Percentiles rank a stretch among this genome's conserved stretches.
Evolutionary conservation across 2,329 filamentous ascomycete species (phyloP).

Genomic region (Epichloe coenophiala): DNA sequence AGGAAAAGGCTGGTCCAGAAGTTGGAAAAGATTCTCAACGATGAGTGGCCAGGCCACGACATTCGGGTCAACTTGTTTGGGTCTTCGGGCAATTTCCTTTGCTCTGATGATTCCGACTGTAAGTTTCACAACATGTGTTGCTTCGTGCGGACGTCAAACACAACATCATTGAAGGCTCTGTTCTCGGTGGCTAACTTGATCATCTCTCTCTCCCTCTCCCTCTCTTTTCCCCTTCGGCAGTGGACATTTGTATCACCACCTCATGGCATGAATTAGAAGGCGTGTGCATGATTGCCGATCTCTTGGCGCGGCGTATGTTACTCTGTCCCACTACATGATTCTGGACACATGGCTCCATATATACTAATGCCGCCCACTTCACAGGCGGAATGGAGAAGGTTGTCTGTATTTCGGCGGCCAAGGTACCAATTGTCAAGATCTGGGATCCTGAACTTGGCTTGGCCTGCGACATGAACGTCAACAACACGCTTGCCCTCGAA

Average conservation of each 20-base stretch:
- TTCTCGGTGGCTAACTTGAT: constrained; percentile 5
- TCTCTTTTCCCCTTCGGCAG: constrained; percentile 29
- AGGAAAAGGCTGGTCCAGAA: constrained; percentile 70
- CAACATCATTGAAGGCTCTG: neutral
- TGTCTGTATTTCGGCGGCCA: constrained; percentile 85
- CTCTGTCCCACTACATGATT: neutral
- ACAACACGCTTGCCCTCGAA: constrained; percentile 87
- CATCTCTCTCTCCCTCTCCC: too few species aligned
- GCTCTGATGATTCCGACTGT: constrained; percentile 94
- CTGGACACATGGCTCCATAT: neutral
- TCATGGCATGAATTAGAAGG: constrained; percentile 75
- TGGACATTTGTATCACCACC: constrained; percentile 96
- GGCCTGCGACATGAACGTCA: constrained; percentile 97
- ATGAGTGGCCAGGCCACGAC: constrained; percentile 80
- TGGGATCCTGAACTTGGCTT: constrained; percentile 90
- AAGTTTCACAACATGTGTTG: constrained; percentile 20
- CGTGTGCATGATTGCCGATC: constrained; percentile 80
- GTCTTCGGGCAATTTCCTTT: constrained; percentile 91
- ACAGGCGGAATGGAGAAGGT: constrained; percentile 94
- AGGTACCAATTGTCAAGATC: constrained; percentile 96
- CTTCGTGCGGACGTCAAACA: neutral
- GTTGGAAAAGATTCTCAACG: constrained; percentile 74
- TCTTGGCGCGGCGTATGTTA: constrained; percentile 67
- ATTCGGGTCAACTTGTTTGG: constrained; percentile 92
- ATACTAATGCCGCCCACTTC: neutral